A percentile compares a stretch with the other conserved stretches of the same genome.
phyloP scores from a whole-genome alignment of 371 early-diverging fungal species.

The Fennellomyces sp. region DNA sequence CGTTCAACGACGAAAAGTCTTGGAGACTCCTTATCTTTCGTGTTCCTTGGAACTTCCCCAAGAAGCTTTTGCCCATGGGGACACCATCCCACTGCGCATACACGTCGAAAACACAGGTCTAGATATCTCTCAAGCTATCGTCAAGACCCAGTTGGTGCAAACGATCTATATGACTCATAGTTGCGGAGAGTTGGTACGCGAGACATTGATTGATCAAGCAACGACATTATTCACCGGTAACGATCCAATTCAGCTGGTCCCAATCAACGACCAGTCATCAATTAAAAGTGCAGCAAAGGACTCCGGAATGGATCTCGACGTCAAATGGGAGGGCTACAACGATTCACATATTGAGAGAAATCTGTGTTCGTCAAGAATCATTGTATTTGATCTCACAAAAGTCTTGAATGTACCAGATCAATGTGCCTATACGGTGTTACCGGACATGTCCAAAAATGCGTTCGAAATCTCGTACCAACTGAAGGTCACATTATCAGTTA shows the following conservation, averaged over 20 bases:
- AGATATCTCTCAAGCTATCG: neutral
- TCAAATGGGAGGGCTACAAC: neutral
- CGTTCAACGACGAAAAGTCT: neutral
- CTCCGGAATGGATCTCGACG: neutral
- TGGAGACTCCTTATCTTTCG: conserved; percentile 1
- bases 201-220: neutral
- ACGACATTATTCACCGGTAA: conserved; percentile 8
- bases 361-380: neutral
- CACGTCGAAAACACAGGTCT: conserved; percentile 6
- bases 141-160: neutral
- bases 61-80: neutral
- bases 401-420: conserved; percentile 3
- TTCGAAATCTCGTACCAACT: conserved; percentile 13
- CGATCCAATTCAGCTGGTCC: neutral
- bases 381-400: conserved; percentile 7
- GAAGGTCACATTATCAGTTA: conserved; percentile 16
- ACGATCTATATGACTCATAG: conserved; percentile 3
- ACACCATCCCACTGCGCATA: conserved; percentile 7
- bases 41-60: conserved; percentile 7
- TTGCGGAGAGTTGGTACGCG: conserved; percentile 2
- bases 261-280: neutral
- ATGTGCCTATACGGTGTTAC: conserved; percentile 5
- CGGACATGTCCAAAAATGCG: conserved; percentile 12
- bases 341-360: neutral
- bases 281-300: neutral